Evolutionary conservation across 2,329 filamentous ascomycete genomes (phyloP), one percentile per base, ranked within the genome.

Genomic region (Periconia sp.): DNA sequence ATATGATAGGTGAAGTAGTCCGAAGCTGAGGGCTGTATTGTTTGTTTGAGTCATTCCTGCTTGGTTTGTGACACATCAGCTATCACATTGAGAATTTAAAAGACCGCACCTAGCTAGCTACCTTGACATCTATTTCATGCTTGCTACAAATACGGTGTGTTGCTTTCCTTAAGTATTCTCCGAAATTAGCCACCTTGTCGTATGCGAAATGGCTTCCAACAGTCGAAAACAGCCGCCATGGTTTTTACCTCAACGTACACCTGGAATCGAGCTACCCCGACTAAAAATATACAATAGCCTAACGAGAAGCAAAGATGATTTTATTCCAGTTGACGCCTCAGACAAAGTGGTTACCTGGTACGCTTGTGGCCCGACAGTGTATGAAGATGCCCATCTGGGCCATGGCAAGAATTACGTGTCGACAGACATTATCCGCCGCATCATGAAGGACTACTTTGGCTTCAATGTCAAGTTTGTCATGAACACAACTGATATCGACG

Each of bases 391-490:
- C 58, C 90, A 93, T 78, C 75, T 93, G 56, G 88, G 91, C 30
- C 91, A 96, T 74, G 91, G 90, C 30, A 82, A 91, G 63, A 96
- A 96, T 77, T 96, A 96, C 82, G 90, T 96, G 59, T 90, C 88
- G 47, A 93, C 90, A 43, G 92, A 96, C 73, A 92, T 96, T 59
- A 86, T 96, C 6, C 84, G 92, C 56, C 86, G 92, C 65, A 91
- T 96, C 64, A 76, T 96, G 74, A 80, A 83, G 66, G 86, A 93
- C 73, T 93, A 94, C 75, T 95, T 96, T 72, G 85, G 85, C 56
- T 94, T 89, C 73, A 79, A 91, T 41, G 84, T 96, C 61, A 85
- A 87, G 55, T 96, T 95, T 76, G 90, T 96, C 60, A 94, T 95
- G 88, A 96, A 96, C 76, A 91, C 94, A 58, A 96, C 92, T 23